Percentiles rank a stretch among this genome's conserved stretches.
phyloP scores from a whole-genome alignment of 371 early-diverging fungal genomes.

The Mucor velutinosus region DNA sequence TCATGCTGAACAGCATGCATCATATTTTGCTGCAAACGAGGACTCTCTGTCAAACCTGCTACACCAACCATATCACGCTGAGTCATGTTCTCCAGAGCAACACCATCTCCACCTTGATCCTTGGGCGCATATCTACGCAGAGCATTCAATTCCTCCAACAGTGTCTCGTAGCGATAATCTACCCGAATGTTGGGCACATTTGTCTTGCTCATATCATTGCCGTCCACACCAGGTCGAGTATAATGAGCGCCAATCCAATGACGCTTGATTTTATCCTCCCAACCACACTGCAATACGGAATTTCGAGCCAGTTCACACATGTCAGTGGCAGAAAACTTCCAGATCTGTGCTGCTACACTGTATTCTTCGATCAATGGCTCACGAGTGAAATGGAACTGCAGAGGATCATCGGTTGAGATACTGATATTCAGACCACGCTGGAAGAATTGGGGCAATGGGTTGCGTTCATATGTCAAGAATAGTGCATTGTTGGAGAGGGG shows the following conservation, averaged over 20 bases:
- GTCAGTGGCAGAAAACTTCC: constrained; percentile 93
- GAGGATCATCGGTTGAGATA: constrained; percentile 97
- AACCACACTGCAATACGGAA: constrained; percentile 94
- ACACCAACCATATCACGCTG: constrained; percentile 34
- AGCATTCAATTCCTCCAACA: constrained; percentile 80
- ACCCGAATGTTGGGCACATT: constrained; percentile 95
- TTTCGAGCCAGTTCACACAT: constrained; percentile 98
- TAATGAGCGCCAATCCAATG: constrained; percentile 93
- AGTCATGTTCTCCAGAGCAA: background rate
- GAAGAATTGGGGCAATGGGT: constrained; percentile 95
- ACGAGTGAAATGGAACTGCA: constrained; percentile 98
- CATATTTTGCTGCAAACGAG: constrained; percentile 27
- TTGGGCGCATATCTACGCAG: constrained; percentile 43
- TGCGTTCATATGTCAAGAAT: constrained; percentile 95
- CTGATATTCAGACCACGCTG: constrained; percentile 96
- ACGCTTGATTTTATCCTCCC: constrained; percentile 87
- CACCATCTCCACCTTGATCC: background rate
- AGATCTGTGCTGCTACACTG: constrained; percentile 98
- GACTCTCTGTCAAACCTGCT: constrained; percentile 24
- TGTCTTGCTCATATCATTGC: constrained; percentile 93
- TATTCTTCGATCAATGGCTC: constrained; percentile 99
- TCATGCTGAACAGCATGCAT: constrained; percentile 13
- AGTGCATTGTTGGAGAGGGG: constrained; percentile 98
- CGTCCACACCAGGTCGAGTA: constrained; percentile 76
- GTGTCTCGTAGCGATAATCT: constrained; percentile 84